Conservation (phyloP, 2,329 filamentous ascomycete genomes). For the Blumeria graminis region DNA sequence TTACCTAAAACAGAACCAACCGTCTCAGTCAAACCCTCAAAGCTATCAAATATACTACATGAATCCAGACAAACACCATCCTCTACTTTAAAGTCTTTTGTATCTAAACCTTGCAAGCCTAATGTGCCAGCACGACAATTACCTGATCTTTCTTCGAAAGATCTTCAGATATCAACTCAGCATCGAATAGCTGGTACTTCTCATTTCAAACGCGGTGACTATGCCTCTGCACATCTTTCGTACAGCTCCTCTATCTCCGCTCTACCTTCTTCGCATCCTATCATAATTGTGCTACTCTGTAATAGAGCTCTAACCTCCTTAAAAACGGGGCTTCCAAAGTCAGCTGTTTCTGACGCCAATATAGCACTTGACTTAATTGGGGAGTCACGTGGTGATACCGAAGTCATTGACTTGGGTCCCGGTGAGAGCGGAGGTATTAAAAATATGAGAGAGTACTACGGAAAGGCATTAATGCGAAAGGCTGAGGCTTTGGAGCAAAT, state of each 20-base stretch:
- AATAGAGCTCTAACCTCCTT: conserved; percentile 78
- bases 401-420: conserved; percentile 45
- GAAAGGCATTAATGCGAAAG: conserved; percentile 82
- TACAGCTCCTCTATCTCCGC: conserved; percentile 56
- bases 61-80: conserved; percentile 15
- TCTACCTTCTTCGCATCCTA: conserved; percentile 55
- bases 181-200: conserved; percentile 61
- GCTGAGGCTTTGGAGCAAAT: conserved; percentile 89
- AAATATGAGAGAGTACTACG: conserved; percentile 80
- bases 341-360: conserved; percentile 67
- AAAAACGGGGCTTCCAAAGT: conserved; percentile 79
- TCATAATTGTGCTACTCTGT: conserved; percentile 70
- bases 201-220: conserved; percentile 88
- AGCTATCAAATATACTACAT: conserved; percentile 8
- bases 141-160: conserved; percentile 42
- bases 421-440: conserved; percentile 39
- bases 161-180: conserved; percentile 50
- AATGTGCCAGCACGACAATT: conserved; percentile 23
- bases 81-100: conserved; percentile 20
- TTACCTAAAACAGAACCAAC: conserved; percentile 5
- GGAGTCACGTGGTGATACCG: conserved; percentile 49
- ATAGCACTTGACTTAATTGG: conserved; percentile 61
- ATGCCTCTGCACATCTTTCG: conserved; percentile 57
- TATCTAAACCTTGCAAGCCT: conserved; percentile 21
- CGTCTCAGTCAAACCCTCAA: conserved; percentile 5